Base-by-base conservation (phyloP, 768 basidiomycete genomes). In the Strobilomyces confusus region DNA sequence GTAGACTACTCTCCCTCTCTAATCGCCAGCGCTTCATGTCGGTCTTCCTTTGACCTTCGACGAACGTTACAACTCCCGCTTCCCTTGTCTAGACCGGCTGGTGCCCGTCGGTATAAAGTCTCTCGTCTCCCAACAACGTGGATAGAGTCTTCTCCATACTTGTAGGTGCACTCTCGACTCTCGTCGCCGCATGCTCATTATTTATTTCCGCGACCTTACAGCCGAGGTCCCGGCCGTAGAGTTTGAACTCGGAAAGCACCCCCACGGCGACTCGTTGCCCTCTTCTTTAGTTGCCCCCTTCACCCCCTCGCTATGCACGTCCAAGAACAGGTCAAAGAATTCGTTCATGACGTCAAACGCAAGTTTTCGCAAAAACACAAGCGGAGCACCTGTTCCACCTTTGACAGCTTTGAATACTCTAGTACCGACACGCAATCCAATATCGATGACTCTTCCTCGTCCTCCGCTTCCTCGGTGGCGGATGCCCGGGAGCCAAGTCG, bases 331-430 rank as follows among this genome's bases (percentile, higher is more conserved):
- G 66, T 69, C 40, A 66, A 62, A 23, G 66, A 61, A 0, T 59
- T 69, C 22, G 63, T 69, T 13, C 61, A 71, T 12, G 68, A 64
- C 13, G 64, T 72, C 29, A 71, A 70, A 47, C 69, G 63, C 48
- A 68, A 48, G 45, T 60, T 69, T 19, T 72, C 70, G 19, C 51
- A 59, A 6, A 70, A 60, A 43, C 64, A 38, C 49, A 62, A 55
- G 30, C 60, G 61, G 19, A 52, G 53, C 4, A 57, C 59, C 30
- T 50, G 49, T 33, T 50, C 63, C 26, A 49, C 55, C 12, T 52
- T 26, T 11, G 57, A 64, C 6, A 32, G 29, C n/a, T 19, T 5
- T 5, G 62, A 64, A 34, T 56, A 41, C 51, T 63, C 65, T 14
- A 55, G 48, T 12, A 25, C 20, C 6, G 57, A 64, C 44, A 51